Conservation (phyloP, 257 asterid species). For the Forsythia suspensa region DNA sequence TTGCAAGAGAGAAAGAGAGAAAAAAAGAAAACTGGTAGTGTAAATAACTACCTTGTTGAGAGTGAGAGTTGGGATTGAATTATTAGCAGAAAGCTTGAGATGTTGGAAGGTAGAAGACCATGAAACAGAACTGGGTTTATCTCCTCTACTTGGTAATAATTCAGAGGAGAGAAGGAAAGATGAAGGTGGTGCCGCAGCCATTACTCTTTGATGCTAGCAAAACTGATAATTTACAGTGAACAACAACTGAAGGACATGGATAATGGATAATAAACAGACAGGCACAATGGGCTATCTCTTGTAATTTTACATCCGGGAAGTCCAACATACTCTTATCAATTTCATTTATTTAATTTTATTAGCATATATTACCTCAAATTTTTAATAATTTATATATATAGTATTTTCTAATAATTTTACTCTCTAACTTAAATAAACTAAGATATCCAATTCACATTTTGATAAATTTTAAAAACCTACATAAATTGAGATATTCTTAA, state of each 20-base stretch:
- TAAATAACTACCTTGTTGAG: slow-evolving; percentile 42
- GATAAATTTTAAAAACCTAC: no score
- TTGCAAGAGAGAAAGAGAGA: no score
- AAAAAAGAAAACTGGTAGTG: no score
- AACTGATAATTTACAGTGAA: not conserved
- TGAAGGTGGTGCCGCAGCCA: slow-evolving; percentile 37
- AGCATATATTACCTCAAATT: no score
- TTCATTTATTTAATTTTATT: no score
- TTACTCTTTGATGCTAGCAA: slow-evolving; percentile 7
- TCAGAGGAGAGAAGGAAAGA: slow-evolving; percentile 45
- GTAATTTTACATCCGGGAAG: no score
- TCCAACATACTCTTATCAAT: no score
- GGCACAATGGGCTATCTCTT: not conserved
- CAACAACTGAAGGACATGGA: not conserved
- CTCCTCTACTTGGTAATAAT: slow-evolving; percentile 27
- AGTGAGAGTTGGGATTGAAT: slow-evolving; percentile 8
- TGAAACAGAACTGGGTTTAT: slow-evolving; percentile 43
- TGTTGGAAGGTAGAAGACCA: slow-evolving; percentile 77
- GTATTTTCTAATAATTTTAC: no score
- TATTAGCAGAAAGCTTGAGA: slow-evolving; percentile 28
- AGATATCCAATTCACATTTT: no score
- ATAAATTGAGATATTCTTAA: no score
- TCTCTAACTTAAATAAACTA: no score
- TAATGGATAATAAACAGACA: not conserved
- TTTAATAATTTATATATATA: no score